phyloP scores from a whole-genome alignment of 192 early-diverging fungal genomes.

The Rhizophagus prolifer region DNA sequence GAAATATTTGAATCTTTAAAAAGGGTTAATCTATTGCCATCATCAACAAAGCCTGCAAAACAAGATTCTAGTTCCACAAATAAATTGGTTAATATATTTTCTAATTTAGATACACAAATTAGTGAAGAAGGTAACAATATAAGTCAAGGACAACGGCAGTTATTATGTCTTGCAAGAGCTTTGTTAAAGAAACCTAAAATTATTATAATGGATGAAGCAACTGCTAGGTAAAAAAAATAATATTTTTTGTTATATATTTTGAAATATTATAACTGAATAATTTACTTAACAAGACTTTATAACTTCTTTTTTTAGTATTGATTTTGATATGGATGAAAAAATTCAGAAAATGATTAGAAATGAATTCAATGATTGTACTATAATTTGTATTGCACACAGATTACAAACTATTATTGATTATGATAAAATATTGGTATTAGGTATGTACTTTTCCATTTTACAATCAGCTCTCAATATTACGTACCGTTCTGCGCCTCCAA shows the following conservation, averaged over 20 bases:
- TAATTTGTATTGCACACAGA: slow-evolving; percentile 91
- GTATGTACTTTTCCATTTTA: neutral
- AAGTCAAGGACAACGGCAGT: slow-evolving; percentile 80
- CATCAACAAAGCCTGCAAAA: slow-evolving; percentile 16
- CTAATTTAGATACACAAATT: slow-evolving; percentile 53
- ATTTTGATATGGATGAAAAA: slow-evolving; percentile 80
- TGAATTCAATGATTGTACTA: slow-evolving; percentile 72
- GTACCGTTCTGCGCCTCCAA: neutral
- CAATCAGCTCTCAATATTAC: neutral
- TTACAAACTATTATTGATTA: slow-evolving; percentile 83
- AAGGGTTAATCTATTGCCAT: slow-evolving; percentile 57
- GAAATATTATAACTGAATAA: neutral
- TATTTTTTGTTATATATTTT: neutral
- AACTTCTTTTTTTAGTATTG: slow-evolving; percentile 69
- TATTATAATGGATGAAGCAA: slow-evolving; percentile 53
- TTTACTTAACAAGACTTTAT: too few species aligned
- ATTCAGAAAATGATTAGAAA: slow-evolving; percentile 88
- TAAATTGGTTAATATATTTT: slow-evolving; percentile 41
- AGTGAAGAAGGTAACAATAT: slow-evolving; percentile 76
- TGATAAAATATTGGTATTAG: slow-evolving; percentile 75
- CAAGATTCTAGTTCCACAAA: slow-evolving; percentile 28
- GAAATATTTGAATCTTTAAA: slow-evolving; percentile 66
- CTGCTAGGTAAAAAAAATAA: slow-evolving; percentile 36
- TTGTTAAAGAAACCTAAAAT: slow-evolving; percentile 65
- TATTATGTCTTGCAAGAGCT: slow-evolving; percentile 81